Evolutionary conservation across 441 rosid species (phyloP), one percentile per base, ranked within the genome.

Genomic region (Adansonia rubrostipa): DNA sequence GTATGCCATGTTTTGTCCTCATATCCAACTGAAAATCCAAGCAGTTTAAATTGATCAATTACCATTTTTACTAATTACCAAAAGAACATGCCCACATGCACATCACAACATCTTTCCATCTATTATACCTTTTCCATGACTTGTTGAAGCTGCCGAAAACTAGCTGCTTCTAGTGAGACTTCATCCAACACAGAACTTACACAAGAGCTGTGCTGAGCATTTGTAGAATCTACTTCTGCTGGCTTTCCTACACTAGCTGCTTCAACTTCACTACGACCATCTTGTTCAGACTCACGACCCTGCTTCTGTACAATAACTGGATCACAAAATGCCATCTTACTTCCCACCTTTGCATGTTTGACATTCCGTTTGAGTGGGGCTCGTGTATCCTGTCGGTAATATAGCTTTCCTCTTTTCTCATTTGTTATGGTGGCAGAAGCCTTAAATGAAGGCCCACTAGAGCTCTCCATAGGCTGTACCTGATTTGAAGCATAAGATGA

Each of bases 91-190:
- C 3, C 40, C 3, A 53, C 47, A 9, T 53, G 48, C 15, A 9
- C 11, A 10, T 53, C 17, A 36, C 4, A 71, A 33, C 54, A 71
- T 54, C 63, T 54, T 71, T 54, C 17, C 28, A 71, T 54, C 50
- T 28, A 33, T 10, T 51, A 17, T 85, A 95, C 97, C 97, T 89
- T 90, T 82, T 92, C 94, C 83, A 83, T 88, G 77, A 91, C 93
- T 78, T 86, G 93, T 77, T 90, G 97, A 79, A 95, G 97, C 81
- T 95, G 98, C 68, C 87, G 84, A 83, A 92, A 93, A 86, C 98
- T 91, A 72, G 89, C 87, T 75, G 92, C 94, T 77, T 95, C 92
- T 56, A 87, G 80, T 47, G 97, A 93, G 84, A 88, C 82, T 82
- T 87, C 98, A 86, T 90, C 87, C 80, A 86, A 82, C 60, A 84